phyloP scores from a whole-genome alignment of 2,329 filamentous ascomycete species.

The Aspergillus candidus region DNA sequence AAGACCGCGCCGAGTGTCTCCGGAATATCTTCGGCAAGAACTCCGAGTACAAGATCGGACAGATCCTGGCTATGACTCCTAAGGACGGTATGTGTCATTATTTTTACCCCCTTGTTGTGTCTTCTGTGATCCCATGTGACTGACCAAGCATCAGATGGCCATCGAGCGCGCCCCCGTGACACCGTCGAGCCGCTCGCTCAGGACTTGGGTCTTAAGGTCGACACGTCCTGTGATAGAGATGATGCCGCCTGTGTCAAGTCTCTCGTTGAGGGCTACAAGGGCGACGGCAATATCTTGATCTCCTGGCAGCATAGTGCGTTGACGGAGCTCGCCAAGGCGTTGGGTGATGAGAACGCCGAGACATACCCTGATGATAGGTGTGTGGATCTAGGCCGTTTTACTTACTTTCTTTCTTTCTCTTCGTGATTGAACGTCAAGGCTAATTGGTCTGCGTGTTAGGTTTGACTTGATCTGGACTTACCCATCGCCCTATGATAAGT shows the following conservation, averaged over 20 bases:
- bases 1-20: conserved; percentile 55
- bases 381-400: conserved; percentile 8
- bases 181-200: conserved; percentile 53
- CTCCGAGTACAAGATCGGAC: conserved; percentile 51
- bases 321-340: conserved; percentile 45
- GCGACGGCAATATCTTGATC: conserved; percentile 54
- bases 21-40: conserved; percentile 49
- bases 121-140: not conserved
- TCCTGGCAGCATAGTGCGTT: conserved; percentile 57
- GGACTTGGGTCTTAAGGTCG: conserved; percentile 51
- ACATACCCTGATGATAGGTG: conserved; percentile 47
- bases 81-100: conserved; percentile 33
- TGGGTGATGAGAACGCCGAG: conserved; percentile 48
- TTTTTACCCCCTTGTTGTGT: not conserved
- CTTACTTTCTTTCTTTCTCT: not conserved
- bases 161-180: conserved; percentile 48
- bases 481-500: conserved; percentile 44
- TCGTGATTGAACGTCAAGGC: not conserved
- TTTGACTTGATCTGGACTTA: conserved; percentile 56
- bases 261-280: conserved; percentile 43
- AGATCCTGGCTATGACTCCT: conserved; percentile 54
- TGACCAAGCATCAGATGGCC: conserved; percentile 37
- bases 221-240: conserved; percentile 52
- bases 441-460: conserved; percentile 15
- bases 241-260: conserved; percentile 51